phyloP scores from a whole-genome alignment of 768 basidiomycete species.

The Kwoniella newhampshirensis region DNA sequence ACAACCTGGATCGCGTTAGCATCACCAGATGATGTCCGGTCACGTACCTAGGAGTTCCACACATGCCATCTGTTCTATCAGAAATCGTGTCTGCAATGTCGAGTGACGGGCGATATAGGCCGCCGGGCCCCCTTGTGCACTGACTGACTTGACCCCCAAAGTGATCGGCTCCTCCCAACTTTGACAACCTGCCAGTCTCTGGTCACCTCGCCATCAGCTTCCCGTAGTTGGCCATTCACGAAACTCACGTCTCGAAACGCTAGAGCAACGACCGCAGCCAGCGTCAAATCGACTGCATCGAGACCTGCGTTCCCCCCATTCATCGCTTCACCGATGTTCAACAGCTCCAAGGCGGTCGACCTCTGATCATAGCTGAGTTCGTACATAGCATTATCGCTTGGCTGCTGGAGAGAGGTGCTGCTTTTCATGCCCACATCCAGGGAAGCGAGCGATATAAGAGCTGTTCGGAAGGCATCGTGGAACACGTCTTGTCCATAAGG shows the following conservation, averaged over 20 bases:
- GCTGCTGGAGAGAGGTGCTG: background rate
- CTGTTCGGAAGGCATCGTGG: constrained; percentile 29
- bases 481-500: constrained; percentile 58
- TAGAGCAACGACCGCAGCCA: constrained; percentile 22
- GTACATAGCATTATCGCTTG: constrained; percentile 25
- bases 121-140: constrained; percentile 20
- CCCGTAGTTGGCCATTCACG: background rate
- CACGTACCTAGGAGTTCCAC: constrained; percentile 32
- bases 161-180: constrained; percentile 27
- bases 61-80: constrained; percentile 34
- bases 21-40: background rate
- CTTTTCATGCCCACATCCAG: constrained; percentile 33
- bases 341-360: constrained; percentile 9
- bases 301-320: constrained; percentile 8
- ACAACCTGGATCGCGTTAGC: background rate
- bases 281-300: constrained; percentile 17
- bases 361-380: constrained; percentile 17
- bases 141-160: constrained; percentile 12
- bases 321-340: constrained; percentile 8
- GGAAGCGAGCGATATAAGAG: constrained; percentile 24
- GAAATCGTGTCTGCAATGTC: constrained; percentile 19
- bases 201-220: background rate
- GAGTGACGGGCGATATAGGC: constrained; percentile 9
- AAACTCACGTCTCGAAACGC: constrained; percentile 34
- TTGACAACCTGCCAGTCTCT: constrained; percentile 24